Evolutionary conservation across 1,139 yeast species (phyloP).

Genomic region (Taphrina pruni): DNA sequence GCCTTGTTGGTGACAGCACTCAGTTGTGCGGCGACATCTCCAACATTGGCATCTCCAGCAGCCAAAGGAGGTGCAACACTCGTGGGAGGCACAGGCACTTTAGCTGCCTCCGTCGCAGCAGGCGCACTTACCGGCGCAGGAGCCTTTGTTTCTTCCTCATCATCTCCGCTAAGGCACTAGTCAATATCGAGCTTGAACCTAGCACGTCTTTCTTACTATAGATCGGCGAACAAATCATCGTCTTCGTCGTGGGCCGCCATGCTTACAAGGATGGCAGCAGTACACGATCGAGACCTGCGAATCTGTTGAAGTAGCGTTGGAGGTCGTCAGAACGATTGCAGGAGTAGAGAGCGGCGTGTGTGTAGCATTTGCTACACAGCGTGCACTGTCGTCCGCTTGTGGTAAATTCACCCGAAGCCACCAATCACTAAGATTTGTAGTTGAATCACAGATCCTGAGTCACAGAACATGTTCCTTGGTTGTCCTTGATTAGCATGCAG

Average conservation of each 20-base stretch:
- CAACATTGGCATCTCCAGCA: conserved; percentile 3
- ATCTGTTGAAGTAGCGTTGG: no score
- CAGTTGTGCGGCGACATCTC: conserved; percentile 31
- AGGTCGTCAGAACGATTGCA: not conserved
- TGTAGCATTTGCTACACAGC: not conserved
- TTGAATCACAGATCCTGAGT: not conserved
- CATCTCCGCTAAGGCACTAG: conserved; percentile 51
- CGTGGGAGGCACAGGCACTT: conserved; percentile 25
- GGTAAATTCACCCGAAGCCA: conserved; percentile 7
- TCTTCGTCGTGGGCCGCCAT: conserved; percentile 64
- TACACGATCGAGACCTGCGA: not conserved
- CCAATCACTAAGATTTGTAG: not conserved
- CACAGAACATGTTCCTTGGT: not conserved
- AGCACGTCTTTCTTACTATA: conserved; percentile 56
- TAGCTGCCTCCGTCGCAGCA: conserved; percentile 21
- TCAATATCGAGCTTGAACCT: conserved; percentile 4
- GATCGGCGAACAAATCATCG: conserved; percentile 80
- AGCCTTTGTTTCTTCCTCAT: conserved; percentile 46
- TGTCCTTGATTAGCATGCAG: no score
- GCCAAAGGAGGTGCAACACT: conserved; percentile 15
- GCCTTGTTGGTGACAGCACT: conserved; percentile 29
- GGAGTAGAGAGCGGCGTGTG: not conserved
- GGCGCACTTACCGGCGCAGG: conserved; percentile 30
- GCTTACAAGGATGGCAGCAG: not conserved
- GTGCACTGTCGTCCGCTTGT: not conserved